Conservation (phyloP, 2,329 filamentous ascomycete species). For the Lachnellula occidentalis region DNA sequence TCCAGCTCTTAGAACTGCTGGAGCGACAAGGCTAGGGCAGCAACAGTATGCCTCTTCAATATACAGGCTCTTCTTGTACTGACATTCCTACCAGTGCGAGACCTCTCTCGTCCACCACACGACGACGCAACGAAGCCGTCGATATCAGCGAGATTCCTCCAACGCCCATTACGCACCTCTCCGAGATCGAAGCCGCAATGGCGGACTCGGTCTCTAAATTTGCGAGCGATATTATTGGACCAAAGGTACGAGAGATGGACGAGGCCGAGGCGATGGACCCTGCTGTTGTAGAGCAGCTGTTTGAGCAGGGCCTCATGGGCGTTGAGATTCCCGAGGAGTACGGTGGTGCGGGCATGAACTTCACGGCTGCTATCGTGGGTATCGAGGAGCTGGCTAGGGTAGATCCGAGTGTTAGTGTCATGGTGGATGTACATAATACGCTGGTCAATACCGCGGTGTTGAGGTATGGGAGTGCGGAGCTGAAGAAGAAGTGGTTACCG, state of each 20-base stretch:
- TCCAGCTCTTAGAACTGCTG: constrained; percentile 34
- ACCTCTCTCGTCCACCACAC: constrained; percentile 54
- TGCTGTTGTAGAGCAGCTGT: constrained; percentile 79
- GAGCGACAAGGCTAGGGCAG: constrained; percentile 32
- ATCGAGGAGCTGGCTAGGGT: constrained; percentile 95
- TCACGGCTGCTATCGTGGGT: constrained; percentile 89
- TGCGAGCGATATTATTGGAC: constrained; percentile 79
- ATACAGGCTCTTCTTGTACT: constrained; percentile 2
- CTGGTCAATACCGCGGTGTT: constrained; percentile 90
- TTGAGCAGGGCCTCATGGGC: constrained; percentile 96
- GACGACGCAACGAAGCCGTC: constrained; percentile 45
- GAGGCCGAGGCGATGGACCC: constrained; percentile 94
- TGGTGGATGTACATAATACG: constrained; percentile 98
- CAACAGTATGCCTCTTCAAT: constrained; percentile 34
- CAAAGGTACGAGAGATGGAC: constrained; percentile 95
- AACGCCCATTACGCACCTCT: constrained; percentile 88
- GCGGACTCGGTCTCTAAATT: constrained; percentile 87
- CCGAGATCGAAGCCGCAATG: constrained; percentile 86
- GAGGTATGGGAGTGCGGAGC: constrained; percentile 71
- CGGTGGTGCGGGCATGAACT: constrained; percentile 97
- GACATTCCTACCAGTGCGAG: constrained; percentile 35
- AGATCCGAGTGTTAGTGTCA: constrained; percentile 88
- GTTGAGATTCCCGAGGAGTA: constrained; percentile 97
- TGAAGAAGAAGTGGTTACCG: constrained; percentile 86
- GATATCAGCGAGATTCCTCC: constrained; percentile 76